Evolutionary conservation across 1,139 yeast species (phyloP).

Genomic region (Magnusiomyces tetraspermus): DNA sequence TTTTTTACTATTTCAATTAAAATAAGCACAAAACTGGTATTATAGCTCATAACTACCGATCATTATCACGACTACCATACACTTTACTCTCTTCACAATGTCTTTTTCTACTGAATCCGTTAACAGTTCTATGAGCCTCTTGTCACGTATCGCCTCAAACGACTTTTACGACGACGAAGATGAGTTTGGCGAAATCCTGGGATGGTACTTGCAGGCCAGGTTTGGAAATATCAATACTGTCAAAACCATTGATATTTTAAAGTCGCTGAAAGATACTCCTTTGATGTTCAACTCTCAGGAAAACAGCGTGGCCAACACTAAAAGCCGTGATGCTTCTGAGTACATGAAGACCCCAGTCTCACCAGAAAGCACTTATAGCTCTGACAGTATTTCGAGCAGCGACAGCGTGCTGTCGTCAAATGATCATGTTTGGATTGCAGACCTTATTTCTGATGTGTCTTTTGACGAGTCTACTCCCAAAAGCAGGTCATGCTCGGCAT

Average conservation of each 20-base stretch:
- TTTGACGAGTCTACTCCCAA: no score
- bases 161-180: constrained; percentile 1
- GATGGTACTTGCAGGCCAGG: constrained; percentile 3
- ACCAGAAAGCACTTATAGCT: not conserved
- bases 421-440: not conserved
- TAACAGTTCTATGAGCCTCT: not conserved
- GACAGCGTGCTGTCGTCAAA: not conserved
- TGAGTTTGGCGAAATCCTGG: constrained; percentile 1
- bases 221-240: not conserved
- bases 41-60: no score
- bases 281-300: not conserved
- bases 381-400: not conserved
- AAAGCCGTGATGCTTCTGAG: not conserved
- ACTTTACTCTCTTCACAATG: no score
- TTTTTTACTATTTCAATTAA: no score
- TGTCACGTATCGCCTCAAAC: not conserved
- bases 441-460: not conserved
- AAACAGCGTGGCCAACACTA: not conserved
- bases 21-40: no score
- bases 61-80: no score
- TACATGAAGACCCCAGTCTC: not conserved
- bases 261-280: not conserved
- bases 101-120: no score
- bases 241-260: not conserved
- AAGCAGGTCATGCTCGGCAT: no score